Percentiles rank a stretch among this genome's conserved stretches.
phyloP scores from a whole-genome alignment of 1,284 basidiomycete genomes.

The Trametes polyzona region DNA sequence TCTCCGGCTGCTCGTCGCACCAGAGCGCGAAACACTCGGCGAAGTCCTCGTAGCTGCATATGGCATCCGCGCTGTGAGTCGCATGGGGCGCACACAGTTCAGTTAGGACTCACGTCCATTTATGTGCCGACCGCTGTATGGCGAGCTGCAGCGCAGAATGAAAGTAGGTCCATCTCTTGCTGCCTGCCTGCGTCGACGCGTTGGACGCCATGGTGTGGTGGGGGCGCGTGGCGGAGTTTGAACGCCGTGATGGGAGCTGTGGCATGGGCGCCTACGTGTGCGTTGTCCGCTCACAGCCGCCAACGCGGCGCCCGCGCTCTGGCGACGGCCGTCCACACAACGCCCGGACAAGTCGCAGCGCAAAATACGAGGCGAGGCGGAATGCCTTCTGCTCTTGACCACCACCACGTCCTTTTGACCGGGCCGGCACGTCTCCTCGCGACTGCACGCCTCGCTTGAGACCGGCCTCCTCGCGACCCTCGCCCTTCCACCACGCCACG shows the following conservation, averaged over 20 bases:
- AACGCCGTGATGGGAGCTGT: conserved; percentile 19
- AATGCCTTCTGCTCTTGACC: background rate
- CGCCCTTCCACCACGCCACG: background rate
- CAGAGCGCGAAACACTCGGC: conserved; percentile 75
- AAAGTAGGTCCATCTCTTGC: conserved; percentile 76
- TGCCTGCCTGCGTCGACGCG: conserved; percentile 42
- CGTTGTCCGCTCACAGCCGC: too few species aligned
- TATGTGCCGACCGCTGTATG: conserved; percentile 73
- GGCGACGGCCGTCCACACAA: too few species aligned
- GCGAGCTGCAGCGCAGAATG: conserved; percentile 76
- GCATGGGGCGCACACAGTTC: conserved; percentile 3
- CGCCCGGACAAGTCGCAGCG: background rate
- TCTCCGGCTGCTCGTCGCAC: conserved; percentile 73
- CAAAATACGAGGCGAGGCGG: background rate
- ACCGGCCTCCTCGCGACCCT: background rate
- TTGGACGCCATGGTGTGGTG: conserved; percentile 31
- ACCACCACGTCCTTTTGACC: too few species aligned
- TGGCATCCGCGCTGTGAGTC: background rate
- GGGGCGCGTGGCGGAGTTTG: conserved; percentile 23
- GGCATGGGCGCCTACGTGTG: conserved; percentile 11
- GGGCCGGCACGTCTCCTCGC: too few species aligned
- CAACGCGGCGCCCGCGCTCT: too few species aligned
- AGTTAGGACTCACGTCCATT: conserved; percentile 69
- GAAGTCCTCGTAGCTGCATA: conserved; percentile 71
- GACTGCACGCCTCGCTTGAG: too few species aligned